Evolutionary conservation across 2,329 filamentous ascomycete species (phyloP), one percentile per base, ranked within the genome.

Genomic region (Annulohypoxylon truncatum): DNA sequence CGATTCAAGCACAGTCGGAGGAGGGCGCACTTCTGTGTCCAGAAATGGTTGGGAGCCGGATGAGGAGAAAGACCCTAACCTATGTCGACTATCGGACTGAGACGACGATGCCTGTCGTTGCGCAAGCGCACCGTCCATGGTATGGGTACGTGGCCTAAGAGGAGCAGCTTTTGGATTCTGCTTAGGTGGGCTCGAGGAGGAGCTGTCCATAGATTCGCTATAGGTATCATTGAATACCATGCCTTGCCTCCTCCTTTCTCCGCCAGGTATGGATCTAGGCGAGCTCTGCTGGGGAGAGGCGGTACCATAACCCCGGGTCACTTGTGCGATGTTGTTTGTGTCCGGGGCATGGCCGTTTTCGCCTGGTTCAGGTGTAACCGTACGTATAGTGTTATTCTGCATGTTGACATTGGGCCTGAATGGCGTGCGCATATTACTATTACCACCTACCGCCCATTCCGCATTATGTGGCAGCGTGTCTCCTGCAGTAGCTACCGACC

Each of bases 21-120:
- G 75, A 18, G 78, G 70, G 58, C 80, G 82, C 61, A 81, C 79
- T 40, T 81, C 77, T 50, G 75, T 69, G 55, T 86, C 84, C 62
- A 83, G 79, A 51, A 84, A 82, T 52, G 83, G 81, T 50, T 86
- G 82, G 3, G 88, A 85, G 3, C 83, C 80, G 6, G 88, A 84
- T 33, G 89, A 90, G 71, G 90, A 89, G 71, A 93, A 87, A 26
- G 91, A 93, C 52, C 90, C 89, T 44, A 93, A 87, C 54, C 90
- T 85, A 72, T 89, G 87, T 54, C 90, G 85, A 71, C 80, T 83
- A 63, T 88, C 85, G 33, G 76, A 63, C 3, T 77, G 70, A n/a
- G 79, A 75, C 33, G 79, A 74, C 10, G 79, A 74, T 15, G 75
- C 76, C 54, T 75, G 83, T 40, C 86, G 82, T 75, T 85, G 80